Evolutionary conservation across 2,329 filamentous ascomycete genomes (phyloP).

Genomic region (Aspergillus novofumigatus): DNA sequence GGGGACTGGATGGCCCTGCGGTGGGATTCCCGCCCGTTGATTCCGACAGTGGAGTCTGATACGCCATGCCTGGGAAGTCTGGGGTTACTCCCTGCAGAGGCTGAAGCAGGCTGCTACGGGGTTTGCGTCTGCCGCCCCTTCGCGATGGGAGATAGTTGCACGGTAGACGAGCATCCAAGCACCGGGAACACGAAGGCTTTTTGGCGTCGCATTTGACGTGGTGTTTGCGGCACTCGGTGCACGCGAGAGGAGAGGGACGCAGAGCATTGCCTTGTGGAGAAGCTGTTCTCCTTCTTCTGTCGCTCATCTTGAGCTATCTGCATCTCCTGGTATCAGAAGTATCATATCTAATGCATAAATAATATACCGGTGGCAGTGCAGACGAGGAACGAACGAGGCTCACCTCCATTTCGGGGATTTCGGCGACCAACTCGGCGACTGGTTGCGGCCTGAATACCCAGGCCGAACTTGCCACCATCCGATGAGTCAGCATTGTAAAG

Average conservation of each 20-base stretch:
- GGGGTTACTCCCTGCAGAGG: constrained; percentile 2
- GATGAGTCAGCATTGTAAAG: background rate
- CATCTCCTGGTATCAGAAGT: background rate
- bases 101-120: constrained; percentile 16
- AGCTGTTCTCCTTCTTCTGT: constrained; percentile 12
- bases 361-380: background rate
- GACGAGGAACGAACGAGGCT: background rate
- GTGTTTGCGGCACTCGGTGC: constrained; percentile 47
- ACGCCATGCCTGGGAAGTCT: background rate
- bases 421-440: background rate
- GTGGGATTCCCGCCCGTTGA: constrained; percentile 1
- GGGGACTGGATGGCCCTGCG: constrained; percentile 6
- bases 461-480: background rate
- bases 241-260: constrained; percentile 38
- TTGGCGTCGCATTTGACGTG: constrained; percentile 72
- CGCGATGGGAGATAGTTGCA: constrained; percentile 71
- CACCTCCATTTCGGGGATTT: background rate
- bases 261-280: constrained; percentile 7
- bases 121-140: constrained; percentile 50
- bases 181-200: constrained; percentile 62
- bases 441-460: background rate
- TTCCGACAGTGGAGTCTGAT: background rate
- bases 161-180: constrained; percentile 51
- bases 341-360: background rate
- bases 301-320: background rate